Conservation (phyloP, 768 basidiomycete species). For the Leccinum arenicola region DNA sequence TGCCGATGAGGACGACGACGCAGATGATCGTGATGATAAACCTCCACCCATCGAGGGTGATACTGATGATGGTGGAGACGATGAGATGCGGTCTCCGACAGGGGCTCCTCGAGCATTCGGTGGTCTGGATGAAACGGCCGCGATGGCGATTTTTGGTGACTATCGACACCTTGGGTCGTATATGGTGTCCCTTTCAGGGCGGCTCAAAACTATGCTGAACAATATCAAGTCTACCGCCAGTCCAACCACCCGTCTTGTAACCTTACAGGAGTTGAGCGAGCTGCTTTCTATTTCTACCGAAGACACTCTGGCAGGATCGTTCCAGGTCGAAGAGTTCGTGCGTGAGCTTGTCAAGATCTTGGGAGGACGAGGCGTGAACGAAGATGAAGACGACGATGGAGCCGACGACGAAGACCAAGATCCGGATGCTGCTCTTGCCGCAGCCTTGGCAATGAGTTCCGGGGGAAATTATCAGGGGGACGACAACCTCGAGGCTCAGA, state of each 20-base stretch:
- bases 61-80: slow-evolving; percentile 42
- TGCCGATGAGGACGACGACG: slow-evolving; percentile 40
- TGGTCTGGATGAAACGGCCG: slow-evolving; percentile 64
- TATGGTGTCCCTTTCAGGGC: slow-evolving; percentile 83
- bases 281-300: slow-evolving; percentile 94
- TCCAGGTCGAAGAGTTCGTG: slow-evolving; percentile 90
- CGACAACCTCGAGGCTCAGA: slow-evolving; percentile 89
- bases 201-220: slow-evolving; percentile 87
- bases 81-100: slow-evolving; percentile 34
- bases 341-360: slow-evolving; percentile 90
- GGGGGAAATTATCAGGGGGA: slow-evolving; percentile 71
- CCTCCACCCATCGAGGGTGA: slow-evolving; percentile 46
- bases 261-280: slow-evolving; percentile 93
- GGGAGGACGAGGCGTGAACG: slow-evolving; percentile 70
- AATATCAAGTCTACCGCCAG: slow-evolving; percentile 85
- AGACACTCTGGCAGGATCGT: slow-evolving; percentile 94
- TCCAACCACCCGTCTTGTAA: slow-evolving; percentile 81
- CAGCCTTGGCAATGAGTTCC: slow-evolving; percentile 80
- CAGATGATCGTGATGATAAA: slow-evolving; percentile 49
- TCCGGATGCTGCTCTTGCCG: slow-evolving; percentile 86
- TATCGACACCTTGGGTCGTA: slow-evolving; percentile 89
- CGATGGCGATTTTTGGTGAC: slow-evolving; percentile 81
- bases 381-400: slow-evolving; percentile 69
- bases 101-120: slow-evolving; percentile 42
- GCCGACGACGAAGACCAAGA: slow-evolving; percentile 66